phyloP scores from a whole-genome alignment of 192 early-diverging fungal genomes.

The Podochytrium sp. region DNA sequence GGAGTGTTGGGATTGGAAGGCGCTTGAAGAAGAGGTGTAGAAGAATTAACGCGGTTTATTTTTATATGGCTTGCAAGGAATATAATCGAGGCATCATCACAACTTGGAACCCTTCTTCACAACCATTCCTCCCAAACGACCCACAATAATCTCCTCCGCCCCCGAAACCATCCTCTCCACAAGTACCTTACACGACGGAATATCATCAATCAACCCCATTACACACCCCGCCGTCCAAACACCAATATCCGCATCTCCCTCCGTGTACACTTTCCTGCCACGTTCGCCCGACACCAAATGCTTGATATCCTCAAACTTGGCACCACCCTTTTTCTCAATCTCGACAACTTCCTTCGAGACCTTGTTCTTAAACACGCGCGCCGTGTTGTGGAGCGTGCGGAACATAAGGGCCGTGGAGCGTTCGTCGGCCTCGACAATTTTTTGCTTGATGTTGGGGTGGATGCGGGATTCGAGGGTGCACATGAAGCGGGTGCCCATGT shows the following conservation, averaged over 20 bases:
- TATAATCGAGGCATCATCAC: no score
- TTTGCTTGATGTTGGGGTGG: slow-evolving; percentile 75
- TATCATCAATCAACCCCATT: slow-evolving; percentile 76
- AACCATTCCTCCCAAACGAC: slow-evolving; percentile 36
- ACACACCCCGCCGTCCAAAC: slow-evolving; percentile 70
- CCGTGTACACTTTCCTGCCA: slow-evolving; percentile 49
- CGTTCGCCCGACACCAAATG: slow-evolving; percentile 69
- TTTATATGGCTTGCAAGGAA: no score
- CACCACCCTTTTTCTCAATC: slow-evolving; percentile 66
- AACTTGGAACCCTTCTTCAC: slow-evolving; percentile 3
- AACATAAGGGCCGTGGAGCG: slow-evolving; percentile 72
- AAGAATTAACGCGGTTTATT: no score
- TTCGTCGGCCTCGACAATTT: slow-evolving; percentile 71
- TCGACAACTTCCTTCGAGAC: slow-evolving; percentile 70
- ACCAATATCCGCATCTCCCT: slow-evolving; percentile 50
- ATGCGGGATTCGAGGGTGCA: slow-evolving; percentile 75
- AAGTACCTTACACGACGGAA: slow-evolving; percentile 74
- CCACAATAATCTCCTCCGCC: slow-evolving; percentile 52
- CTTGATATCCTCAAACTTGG: slow-evolving; percentile 69
- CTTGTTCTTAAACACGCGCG: slow-evolving; percentile 46
- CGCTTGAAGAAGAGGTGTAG: no score
- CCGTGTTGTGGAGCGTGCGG: slow-evolving; percentile 76
- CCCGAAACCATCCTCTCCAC: slow-evolving; percentile 59
- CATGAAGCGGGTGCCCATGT: slow-evolving; percentile 90
- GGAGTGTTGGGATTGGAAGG: no score